These are phyloP conservation scores for Hymenotorrendiella dingleyae DNA, from an alignment of 2,329 filamentous ascomycete genomes.

Conservation along the genomic window DNA sequence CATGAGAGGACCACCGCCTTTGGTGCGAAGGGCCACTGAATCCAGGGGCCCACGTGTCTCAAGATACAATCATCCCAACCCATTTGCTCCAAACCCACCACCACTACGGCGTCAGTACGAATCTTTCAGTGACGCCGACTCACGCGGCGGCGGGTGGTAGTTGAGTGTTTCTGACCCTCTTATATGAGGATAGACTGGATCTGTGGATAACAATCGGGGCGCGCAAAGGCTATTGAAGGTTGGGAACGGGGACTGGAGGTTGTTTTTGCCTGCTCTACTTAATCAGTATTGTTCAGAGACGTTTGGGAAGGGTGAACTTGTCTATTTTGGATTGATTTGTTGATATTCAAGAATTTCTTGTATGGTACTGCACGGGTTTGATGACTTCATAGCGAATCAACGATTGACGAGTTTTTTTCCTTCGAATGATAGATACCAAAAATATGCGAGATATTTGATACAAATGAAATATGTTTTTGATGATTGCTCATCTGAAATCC, in stretches of 20 bases:
- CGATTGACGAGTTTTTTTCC: too few species aligned
- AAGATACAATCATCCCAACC: constrained; percentile 6
- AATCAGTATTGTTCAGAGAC: constrained; percentile 1
- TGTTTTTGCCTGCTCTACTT: not conserved
- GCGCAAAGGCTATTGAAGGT: too few species aligned
- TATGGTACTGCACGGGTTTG: not conserved
- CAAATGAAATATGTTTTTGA: too few species aligned
- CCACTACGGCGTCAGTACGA: constrained; percentile 13
- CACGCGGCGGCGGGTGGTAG: too few species aligned
- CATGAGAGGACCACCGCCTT: constrained; percentile 12
- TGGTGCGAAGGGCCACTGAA: constrained; percentile 8
- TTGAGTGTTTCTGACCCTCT: too few species aligned
- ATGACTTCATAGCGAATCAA: too few species aligned
- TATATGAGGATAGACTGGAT: too few species aligned
- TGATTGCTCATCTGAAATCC: too few species aligned
- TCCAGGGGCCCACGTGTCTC: constrained; percentile 1
- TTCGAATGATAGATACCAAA: too few species aligned
- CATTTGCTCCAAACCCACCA: constrained; percentile 10
- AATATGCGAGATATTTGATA: too few species aligned
- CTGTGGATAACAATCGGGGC: too few species aligned
- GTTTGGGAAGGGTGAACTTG: not conserved
- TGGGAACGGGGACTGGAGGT: not conserved
- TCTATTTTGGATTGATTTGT: constrained; percentile 1
- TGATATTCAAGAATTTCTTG: not conserved
- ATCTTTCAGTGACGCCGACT: too few species aligned